Evolutionary conservation across 768 basidiomycete species (phyloP), one percentile per base, ranked within the genome.

Genomic region (Crassisporium funariophilum): DNA sequence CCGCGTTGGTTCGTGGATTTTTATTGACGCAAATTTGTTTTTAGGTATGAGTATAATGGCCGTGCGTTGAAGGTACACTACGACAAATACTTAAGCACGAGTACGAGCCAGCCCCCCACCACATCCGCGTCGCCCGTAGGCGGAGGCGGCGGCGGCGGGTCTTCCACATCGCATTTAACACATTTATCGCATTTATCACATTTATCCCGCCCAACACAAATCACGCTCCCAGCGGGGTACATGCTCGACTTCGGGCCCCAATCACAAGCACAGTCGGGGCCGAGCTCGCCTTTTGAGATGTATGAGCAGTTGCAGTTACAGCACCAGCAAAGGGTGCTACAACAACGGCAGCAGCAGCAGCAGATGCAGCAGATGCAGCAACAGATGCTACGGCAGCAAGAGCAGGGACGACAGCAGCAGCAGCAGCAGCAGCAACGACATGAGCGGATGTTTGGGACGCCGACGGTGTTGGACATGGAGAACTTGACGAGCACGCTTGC

Each of bases 11-110:
- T 39, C 33, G 4, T 22, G 10, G 13, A 13, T 40, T 8, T 34
- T 5, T 5, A 25, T 13, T 11, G 7, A 27, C n/a, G 8, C 38
- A 35, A 39, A 16, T 22, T 27, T 25, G 42, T 20, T 21, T 16
- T 12, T 62, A 95, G 93, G 22, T 90, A 83, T 58, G 94, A 97
- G 54, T 90, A 88, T 57, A 90, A 90, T 59, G 93, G 93, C 4
- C 84, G 92, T 20, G 71, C 76, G 7, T 76, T 98, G 33, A 94
- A 94, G 61, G 95, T 98, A 9, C 89, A 93, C 62, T 89, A 85
- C 60, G 95, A 98, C 75, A 89, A 87, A 64, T 92, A 84, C 62
- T 74, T n/a, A n/a, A n/a, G n/a, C n/a, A n/a, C 81, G 2, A 79
- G 63, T 41, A 44, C 63, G 17, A 50, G 12, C 27, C 53, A 48